These are phyloP conservation scores for Neonectria neomacrospora DNA, from an alignment of 2,329 filamentous ascomycete species.

Conservation along the genomic window DNA sequence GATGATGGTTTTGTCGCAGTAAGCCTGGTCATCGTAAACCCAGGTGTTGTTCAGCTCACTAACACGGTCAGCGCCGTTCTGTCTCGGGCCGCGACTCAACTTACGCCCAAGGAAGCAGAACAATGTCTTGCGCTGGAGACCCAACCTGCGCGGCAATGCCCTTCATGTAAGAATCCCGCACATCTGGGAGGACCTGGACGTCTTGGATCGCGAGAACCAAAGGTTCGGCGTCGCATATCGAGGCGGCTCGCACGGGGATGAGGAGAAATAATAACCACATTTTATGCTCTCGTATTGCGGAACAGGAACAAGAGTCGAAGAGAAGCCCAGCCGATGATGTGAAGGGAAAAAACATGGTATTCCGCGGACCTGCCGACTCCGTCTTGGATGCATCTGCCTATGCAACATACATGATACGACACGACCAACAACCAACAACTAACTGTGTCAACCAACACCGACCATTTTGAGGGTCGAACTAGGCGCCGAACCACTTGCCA, in stretches of 20 bases:
- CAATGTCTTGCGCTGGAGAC: conserved; percentile 42
- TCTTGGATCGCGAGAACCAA: conserved; percentile 32
- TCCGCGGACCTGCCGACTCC: not conserved
- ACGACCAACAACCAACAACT: not conserved
- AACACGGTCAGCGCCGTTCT: conserved; percentile 1
- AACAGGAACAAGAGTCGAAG: conserved; percentile 6
- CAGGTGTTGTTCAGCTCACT: conserved; percentile 52
- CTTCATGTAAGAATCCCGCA: conserved; percentile 44
- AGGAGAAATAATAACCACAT: conserved; percentile 18
- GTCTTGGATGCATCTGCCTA: not conserved
- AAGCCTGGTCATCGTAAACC: conserved; percentile 46
- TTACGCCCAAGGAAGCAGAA: conserved; percentile 48
- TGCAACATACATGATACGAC: not conserved
- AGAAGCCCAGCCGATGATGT: not conserved
- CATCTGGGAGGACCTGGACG: conserved; percentile 37
- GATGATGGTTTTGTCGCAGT: conserved; percentile 43
- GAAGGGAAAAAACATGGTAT: not conserved
- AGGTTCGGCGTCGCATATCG: conserved; percentile 31
- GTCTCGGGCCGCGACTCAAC: conserved; percentile 6
- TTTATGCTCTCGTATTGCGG: not conserved
- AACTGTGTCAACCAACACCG: not conserved
- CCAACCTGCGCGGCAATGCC: conserved; percentile 44
- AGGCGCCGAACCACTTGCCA: conserved; percentile 3
- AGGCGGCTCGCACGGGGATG: not conserved
- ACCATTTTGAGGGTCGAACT: conserved; percentile 1